phyloP scores from a whole-genome alignment of 208 protist species.

The Trypanosoma melophagium region DNA sequence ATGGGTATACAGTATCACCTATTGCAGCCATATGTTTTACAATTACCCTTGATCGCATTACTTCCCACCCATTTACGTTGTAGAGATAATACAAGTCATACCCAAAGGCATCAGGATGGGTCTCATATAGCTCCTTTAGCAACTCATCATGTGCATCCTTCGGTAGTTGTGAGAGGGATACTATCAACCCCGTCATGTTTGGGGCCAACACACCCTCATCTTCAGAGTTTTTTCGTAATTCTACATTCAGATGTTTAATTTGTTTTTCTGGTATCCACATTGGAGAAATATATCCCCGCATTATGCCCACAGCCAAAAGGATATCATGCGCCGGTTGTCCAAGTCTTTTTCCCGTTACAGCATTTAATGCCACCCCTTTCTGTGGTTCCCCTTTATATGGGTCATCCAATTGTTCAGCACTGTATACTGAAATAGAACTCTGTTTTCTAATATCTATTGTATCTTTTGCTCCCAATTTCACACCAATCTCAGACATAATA shows the following conservation, averaged over 20 bases:
- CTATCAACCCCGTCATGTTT: slow-evolving; percentile 83
- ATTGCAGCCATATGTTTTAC: slow-evolving; percentile 84
- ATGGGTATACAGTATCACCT: slow-evolving; percentile 72
- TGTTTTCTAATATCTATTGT: slow-evolving; percentile 70
- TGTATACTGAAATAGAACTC: slow-evolving; percentile 81
- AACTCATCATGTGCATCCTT: slow-evolving; percentile 35
- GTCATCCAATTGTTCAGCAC: slow-evolving; percentile 84
- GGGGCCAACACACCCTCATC: slow-evolving; percentile 57
- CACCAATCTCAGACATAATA: slow-evolving; percentile 46
- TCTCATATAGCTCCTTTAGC: slow-evolving; percentile 54
- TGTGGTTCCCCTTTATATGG: slow-evolving; percentile 86
- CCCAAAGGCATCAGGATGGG: slow-evolving; percentile 65
- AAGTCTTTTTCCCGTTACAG: slow-evolving; percentile 83
- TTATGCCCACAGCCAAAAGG: slow-evolving; percentile 76
- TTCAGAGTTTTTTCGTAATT: slow-evolving; percentile 38
- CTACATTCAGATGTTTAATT: slow-evolving; percentile 81
- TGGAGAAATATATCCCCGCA: slow-evolving; percentile 86
- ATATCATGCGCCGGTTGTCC: slow-evolving; percentile 88
- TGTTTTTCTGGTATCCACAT: slow-evolving; percentile 85
- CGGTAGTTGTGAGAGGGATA: slow-evolving; percentile 66
- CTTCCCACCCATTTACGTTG: slow-evolving; percentile 85
- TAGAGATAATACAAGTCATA: slow-evolving; percentile 80
- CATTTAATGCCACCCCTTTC: slow-evolving; percentile 76
- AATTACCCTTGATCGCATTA: slow-evolving; percentile 71
- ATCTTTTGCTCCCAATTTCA: slow-evolving; percentile 54